phyloP scores from a whole-genome alignment of 768 basidiomycete genomes.

The Lentinus tigrinus region DNA sequence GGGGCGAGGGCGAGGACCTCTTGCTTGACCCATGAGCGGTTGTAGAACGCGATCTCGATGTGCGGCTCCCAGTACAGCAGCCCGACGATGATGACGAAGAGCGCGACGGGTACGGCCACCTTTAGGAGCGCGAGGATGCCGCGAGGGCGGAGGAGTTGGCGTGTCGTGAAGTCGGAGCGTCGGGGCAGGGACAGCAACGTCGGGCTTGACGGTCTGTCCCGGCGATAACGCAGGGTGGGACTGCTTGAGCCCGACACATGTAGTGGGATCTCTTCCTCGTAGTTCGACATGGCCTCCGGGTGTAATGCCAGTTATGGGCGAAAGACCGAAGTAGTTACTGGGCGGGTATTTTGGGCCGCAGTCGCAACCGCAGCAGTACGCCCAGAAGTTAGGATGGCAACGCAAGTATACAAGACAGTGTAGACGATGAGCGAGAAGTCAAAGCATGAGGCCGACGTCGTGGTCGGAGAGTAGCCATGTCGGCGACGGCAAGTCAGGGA shows the following conservation, averaged over 20 bases:
- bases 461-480: too few species aligned
- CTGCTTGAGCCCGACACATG: neutral
- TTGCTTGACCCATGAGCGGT: constrained; percentile 66
- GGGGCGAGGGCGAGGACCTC: constrained; percentile 69
- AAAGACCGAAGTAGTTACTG: too few species aligned
- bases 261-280: neutral
- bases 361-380: neutral
- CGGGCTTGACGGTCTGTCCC: neutral
- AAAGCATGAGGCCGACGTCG: too few species aligned
- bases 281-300: neutral
- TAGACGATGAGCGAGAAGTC: neutral
- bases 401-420: neutral
- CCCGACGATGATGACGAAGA: constrained; percentile 41
- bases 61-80: constrained; percentile 77
- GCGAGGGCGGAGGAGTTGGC: constrained; percentile 17
- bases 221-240: neutral
- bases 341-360: too few species aligned
- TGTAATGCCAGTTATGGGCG: neutral
- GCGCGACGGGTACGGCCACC: constrained; percentile 18
- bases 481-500: too few species aligned
- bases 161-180: neutral
- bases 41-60: constrained; percentile 80
- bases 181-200: neutral
- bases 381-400: too few species aligned
- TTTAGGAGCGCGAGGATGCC: constrained; percentile 19